These are phyloP conservation scores for Aspergillus sclerotialis DNA, from an alignment of 2,329 filamentous ascomycete species.

Conservation along the genomic window DNA sequence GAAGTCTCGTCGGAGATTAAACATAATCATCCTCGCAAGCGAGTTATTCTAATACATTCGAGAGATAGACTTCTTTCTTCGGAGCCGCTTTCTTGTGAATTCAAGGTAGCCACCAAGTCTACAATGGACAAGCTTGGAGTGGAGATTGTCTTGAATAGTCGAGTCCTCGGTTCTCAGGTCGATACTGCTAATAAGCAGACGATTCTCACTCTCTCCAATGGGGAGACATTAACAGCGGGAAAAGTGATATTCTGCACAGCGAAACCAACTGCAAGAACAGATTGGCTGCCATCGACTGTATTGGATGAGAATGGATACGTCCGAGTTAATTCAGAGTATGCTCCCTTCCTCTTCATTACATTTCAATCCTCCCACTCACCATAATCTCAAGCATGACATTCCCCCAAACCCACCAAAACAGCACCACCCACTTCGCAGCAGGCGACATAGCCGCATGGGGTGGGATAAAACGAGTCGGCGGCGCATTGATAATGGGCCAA, in stretches of 20 bases:
- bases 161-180: background rate
- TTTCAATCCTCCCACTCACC: background rate
- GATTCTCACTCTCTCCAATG: background rate
- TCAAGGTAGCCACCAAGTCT: background rate
- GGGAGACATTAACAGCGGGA: background rate
- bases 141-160: background rate
- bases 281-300: background rate
- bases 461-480: background rate
- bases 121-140: background rate
- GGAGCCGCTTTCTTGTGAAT: background rate
- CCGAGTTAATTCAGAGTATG: background rate
- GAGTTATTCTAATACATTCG: background rate
- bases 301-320: background rate
- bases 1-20: background rate
- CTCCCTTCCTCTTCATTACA: background rate
- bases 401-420: too few species aligned
- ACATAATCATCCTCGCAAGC: background rate
- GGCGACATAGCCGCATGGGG: background rate
- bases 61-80: background rate
- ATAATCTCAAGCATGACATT: background rate
- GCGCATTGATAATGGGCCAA: background rate
- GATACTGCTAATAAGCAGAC: background rate
- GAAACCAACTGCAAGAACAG: background rate
- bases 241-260: background rate
- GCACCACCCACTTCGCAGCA: background rate